Conservation (phyloP, 73 alveolate genomes). For the Paramecium pentaurelia region DNA sequence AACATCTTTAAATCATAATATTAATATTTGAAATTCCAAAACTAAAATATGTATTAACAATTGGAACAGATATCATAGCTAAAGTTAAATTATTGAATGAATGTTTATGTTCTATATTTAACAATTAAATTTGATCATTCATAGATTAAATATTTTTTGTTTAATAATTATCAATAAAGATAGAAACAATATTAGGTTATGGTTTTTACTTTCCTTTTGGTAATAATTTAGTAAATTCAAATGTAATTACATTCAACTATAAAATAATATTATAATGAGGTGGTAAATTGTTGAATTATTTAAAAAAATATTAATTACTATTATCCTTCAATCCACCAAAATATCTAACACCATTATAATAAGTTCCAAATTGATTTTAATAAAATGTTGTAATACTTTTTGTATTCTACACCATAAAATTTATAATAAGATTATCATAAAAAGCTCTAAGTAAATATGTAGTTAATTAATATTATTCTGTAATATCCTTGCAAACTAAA, state of each 20-base stretch:
- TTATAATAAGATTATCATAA: neutral
- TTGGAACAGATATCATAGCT: neutral
- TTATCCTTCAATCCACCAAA: conserved; percentile 10
- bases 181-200: neutral
- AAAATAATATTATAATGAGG: neutral
- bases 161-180: neutral
- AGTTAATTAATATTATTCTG: neutral
- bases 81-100: neutral
- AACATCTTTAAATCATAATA: neutral
- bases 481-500: neutral
- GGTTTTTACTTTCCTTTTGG: no score
- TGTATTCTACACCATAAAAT: neutral
- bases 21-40: neutral
- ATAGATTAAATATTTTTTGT: neutral
- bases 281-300: neutral
- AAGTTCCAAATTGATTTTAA: conserved; percentile 8
- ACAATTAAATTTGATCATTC: neutral
- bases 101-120: neutral
- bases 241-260: neutral
- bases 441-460: neutral
- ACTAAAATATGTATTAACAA: neutral
- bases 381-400: neutral
- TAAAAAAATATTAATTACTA: neutral
- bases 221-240: neutral
- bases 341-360: neutral